Evolutionary conservation across 345 rosid species (phyloP), one percentile per base, ranked within the genome.

Genomic region (Corymbia maculata): DNA sequence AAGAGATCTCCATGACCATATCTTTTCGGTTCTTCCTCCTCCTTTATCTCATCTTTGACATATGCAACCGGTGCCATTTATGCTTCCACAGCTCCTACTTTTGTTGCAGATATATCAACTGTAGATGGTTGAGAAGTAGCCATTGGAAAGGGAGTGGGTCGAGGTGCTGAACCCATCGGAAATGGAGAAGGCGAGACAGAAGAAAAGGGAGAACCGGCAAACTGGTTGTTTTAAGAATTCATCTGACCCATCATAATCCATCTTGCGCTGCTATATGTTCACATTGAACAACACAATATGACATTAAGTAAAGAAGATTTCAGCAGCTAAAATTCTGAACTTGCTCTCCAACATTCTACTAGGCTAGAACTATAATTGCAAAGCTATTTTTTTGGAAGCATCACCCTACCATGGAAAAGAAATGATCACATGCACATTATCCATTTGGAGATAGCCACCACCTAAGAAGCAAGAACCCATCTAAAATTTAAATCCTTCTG

Each of bases 201-300:
- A 86, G 96, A 89, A 90, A 95, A 95, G 59, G 94, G 91, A 90
- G 95, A 89, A 89, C 90, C 92, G 51, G 89, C 88, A 88, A 94
- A 95, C 90, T 91, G 97, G 90, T 93, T 93, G 88, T 93, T 94
- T 89, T 94, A 98, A 8, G 96, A 85, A 87, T 95, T 95, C 98
- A 94, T 95, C 93, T 94, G 95, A 87, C 94, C 94, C 96, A 95
- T 96, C 97, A 96, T 91, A 88, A 95, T 93, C 93, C 42, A 36
- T 36, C 42, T 36, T 36, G 42, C 42, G 42, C 42, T 36, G 42
- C 42, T 36, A 36, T 36, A 36, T 36, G 42, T 36, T 36, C 42
- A 4, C 42, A 36, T 36, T 36, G 42, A 36, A 36, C 42, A 36
- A 36, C 42, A 36, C 42, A 36, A 36, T 36, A 36, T 36, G 42